These are phyloP conservation scores for Leishmania guyanensis DNA, from an alignment of 208 protist genomes.

Conservation along the genomic window DNA sequence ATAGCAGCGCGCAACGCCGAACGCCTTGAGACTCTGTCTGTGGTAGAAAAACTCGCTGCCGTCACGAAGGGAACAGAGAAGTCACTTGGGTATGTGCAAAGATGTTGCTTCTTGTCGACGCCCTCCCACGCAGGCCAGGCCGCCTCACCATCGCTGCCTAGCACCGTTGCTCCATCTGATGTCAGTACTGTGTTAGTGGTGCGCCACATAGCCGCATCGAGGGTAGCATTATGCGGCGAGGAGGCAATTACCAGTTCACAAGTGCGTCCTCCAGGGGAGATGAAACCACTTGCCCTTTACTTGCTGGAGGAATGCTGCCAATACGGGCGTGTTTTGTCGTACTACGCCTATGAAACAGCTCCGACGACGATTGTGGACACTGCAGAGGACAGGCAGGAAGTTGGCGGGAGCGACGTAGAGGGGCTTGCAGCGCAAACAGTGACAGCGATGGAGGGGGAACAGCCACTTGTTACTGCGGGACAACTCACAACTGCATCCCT, in stretches of 20 bases:
- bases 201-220: constrained; percentile 32
- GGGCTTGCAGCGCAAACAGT: background rate
- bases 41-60: background rate
- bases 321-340: constrained; percentile 78
- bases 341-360: constrained; percentile 43
- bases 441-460: background rate
- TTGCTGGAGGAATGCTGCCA: constrained; percentile 76
- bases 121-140: background rate
- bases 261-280: background rate
- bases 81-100: constrained; percentile 1
- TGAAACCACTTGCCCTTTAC: constrained; percentile 46
- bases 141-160: background rate
- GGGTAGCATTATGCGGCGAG: constrained; percentile 29
- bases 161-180: constrained; percentile 7
- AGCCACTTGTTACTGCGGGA: background rate
- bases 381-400: constrained; percentile 1
- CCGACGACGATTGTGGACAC: background rate
- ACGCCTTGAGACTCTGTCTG: constrained; percentile 1
- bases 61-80: background rate
- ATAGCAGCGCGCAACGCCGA: background rate
- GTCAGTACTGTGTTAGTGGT: constrained; percentile 47
- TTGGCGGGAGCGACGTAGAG: background rate
- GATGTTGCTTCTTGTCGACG: constrained; percentile 11
- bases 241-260: background rate
- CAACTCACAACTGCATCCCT: constrained; percentile 24